Evolutionary conservation across 1,284 basidiomycete species (phyloP).

Genomic region (Anthracocystis walkeri): DNA sequence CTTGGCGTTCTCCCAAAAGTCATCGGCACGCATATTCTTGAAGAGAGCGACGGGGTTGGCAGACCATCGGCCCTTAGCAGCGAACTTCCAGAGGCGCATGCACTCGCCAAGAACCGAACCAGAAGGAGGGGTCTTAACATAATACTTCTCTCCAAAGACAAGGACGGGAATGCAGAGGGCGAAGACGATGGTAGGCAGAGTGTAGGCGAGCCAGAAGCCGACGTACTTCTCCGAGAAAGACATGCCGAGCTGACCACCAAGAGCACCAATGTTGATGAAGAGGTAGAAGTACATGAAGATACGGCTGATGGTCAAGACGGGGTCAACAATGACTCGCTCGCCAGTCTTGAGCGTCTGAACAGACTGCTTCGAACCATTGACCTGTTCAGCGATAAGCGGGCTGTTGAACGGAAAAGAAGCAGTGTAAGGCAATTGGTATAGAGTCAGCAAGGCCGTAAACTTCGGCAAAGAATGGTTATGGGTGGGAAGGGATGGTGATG

Average conservation of each 20-base stretch:
- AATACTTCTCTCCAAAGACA: slow-evolving; percentile 76
- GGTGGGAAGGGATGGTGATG: too few relatives aligned
- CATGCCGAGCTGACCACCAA: slow-evolving; percentile 71
- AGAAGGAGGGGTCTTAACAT: slow-evolving; percentile 77
- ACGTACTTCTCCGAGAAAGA: slow-evolving; percentile 69
- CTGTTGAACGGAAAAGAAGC: background rate
- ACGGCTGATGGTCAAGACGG: slow-evolving; percentile 74
- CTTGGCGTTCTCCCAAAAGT: slow-evolving; percentile 84
- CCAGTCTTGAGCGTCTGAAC: slow-evolving; percentile 73
- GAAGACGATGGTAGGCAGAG: slow-evolving; percentile 72
- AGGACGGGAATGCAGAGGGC: slow-evolving; percentile 77
- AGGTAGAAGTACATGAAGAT: slow-evolving; percentile 69
- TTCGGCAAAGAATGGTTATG: too few relatives aligned
- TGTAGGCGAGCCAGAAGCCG: slow-evolving; percentile 71
- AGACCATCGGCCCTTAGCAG: slow-evolving; percentile 68
- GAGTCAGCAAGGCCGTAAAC: too few relatives aligned
- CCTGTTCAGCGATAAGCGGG: slow-evolving; percentile 72
- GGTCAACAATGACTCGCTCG: slow-evolving; percentile 85
- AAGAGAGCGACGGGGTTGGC: slow-evolving; percentile 66
- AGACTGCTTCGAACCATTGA: slow-evolving; percentile 57
- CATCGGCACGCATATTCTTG: slow-evolving; percentile 72
- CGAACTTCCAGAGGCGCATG: slow-evolving; percentile 64
- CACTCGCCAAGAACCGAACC: slow-evolving; percentile 81
- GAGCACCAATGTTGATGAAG: slow-evolving; percentile 67
- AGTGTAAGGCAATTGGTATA: too few relatives aligned